A percentile compares a stretch with the other conserved stretches of the same genome.
Evolutionary conservation across 2,329 filamentous ascomycete genomes (phyloP).

Genomic region (Penicillium sp.): DNA sequence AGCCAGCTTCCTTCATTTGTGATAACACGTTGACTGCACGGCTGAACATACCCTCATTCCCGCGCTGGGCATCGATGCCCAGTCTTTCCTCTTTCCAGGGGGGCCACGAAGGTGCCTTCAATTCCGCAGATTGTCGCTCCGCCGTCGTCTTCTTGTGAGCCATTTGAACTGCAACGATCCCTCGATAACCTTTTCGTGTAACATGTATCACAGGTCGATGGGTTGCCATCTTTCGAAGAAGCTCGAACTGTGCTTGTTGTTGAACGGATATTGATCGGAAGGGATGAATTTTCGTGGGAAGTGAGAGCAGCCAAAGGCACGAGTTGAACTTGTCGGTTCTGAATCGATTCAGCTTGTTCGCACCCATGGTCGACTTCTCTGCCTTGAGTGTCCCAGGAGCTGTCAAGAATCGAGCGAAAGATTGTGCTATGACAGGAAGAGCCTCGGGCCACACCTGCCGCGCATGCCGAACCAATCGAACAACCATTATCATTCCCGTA

Average conservation of each 20-base stretch:
- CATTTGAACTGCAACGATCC: conserved; percentile 56
- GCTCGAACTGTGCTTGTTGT: conserved; percentile 56
- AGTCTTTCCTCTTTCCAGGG: conserved; percentile 63
- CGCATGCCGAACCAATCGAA: conserved; percentile 52
- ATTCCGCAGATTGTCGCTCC: conserved; percentile 57
- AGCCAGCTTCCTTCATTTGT: conserved; percentile 60
- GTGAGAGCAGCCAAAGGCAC: conserved; percentile 49
- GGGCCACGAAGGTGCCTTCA: conserved; percentile 62
- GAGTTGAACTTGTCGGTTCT: conserved; percentile 49
- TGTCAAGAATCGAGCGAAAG: conserved; percentile 38
- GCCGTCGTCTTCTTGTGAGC: conserved; percentile 55
- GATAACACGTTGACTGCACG: conserved; percentile 55
- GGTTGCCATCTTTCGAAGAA: conserved; percentile 57
- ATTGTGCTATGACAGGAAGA: conserved; percentile 42
- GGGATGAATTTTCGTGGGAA: conserved; percentile 49
- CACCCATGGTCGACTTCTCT: conserved; percentile 3
- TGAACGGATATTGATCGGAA: conserved; percentile 50
- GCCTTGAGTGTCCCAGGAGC: conserved; percentile 6
- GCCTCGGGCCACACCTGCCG: conserved; percentile 49
- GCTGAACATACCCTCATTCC: conserved; percentile 55
- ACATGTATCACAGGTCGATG: conserved; percentile 54
- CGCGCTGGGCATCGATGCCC: conserved; percentile 59
- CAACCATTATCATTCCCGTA: conserved; percentile 42
- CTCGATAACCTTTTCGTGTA: conserved; percentile 57
- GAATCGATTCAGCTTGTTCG: conserved; percentile 20